phyloP scores from a whole-genome alignment of 106 monocot species.

The Acorus calamus region DNA sequence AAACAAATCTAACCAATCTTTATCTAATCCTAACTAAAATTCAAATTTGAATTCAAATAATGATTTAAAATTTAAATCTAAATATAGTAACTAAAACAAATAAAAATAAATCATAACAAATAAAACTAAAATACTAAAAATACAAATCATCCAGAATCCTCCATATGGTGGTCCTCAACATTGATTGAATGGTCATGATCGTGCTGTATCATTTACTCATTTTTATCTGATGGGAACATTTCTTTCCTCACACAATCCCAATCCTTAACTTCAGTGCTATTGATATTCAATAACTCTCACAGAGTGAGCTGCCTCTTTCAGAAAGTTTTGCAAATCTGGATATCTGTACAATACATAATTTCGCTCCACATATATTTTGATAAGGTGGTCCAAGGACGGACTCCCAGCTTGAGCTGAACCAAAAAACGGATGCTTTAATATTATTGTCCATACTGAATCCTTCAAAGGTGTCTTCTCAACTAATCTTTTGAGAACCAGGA shows the following conservation, averaged over 20 bases:
- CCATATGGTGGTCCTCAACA: too few species aligned
- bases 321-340: slow-evolving; percentile 75
- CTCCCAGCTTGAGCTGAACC: slow-evolving; percentile 79
- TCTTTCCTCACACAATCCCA: slow-evolving; percentile 86
- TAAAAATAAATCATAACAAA: too few species aligned
- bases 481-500: slow-evolving; percentile 68
- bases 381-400: slow-evolving; percentile 83
- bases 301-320: slow-evolving; percentile 63
- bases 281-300: slow-evolving; percentile 51
- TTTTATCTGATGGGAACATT: slow-evolving; percentile 79
- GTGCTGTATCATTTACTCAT: too few species aligned
- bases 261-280: slow-evolving; percentile 53
- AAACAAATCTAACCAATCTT: too few species aligned
- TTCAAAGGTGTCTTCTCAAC: slow-evolving; percentile 86
- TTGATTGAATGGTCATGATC: too few species aligned
- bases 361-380: slow-evolving; percentile 78
- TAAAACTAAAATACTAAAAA: too few species aligned
- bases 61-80: too few species aligned
- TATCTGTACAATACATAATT: slow-evolving; percentile 88
- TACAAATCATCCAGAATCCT: too few species aligned
- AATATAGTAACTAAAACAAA: too few species aligned
- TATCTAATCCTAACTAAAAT: too few species aligned
- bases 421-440: slow-evolving; percentile 69
- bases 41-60: too few species aligned
- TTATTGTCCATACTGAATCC: slow-evolving; percentile 65